Conservation (phyloP, 352 stramenopile species). For the Pythium myriotylum region DNA sequence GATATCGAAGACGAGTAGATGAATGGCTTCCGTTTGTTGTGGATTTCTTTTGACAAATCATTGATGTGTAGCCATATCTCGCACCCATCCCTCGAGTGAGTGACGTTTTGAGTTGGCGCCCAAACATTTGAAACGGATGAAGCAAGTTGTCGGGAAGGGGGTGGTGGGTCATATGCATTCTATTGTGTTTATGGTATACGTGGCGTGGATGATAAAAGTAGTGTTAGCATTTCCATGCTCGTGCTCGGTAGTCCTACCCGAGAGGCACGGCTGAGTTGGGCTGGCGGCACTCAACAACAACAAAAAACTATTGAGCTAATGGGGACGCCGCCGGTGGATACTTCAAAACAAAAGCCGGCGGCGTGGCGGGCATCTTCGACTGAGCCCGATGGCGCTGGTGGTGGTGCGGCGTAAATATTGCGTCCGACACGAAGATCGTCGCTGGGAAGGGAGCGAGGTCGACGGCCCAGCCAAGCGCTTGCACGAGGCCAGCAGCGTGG, state of each 20-base stretch:
- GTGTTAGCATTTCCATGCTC: not conserved
- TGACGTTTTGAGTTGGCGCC: not conserved
- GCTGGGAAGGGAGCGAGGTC: not conserved
- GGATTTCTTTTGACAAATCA: too few species aligned
- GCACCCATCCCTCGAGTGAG: not conserved
- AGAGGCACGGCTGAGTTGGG: too few species aligned
- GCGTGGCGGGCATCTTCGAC: slow-evolving; percentile 21
- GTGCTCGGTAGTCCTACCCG: not conserved
- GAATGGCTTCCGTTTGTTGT: too few species aligned
- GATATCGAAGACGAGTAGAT: too few species aligned
- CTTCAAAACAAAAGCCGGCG: slow-evolving; percentile 22
- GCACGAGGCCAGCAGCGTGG: slow-evolving; percentile 16
- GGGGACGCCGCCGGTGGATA: not conserved
- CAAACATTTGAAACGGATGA: not conserved
- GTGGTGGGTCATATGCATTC: not conserved
- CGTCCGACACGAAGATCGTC: slow-evolving; percentile 5
- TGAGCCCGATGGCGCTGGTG: slow-evolving; percentile 8
- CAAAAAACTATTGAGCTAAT: slow-evolving; percentile 4
- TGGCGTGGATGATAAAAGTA: not conserved
- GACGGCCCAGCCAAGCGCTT: slow-evolving; percentile 1
- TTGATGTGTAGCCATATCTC: not conserved
- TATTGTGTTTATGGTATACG: slow-evolving; percentile 4
- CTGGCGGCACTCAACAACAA: not conserved
- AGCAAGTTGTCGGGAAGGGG: not conserved
- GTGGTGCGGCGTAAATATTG: slow-evolving; percentile 15